phyloP scores from a whole-genome alignment of 1,284 basidiomycete genomes.

The Papiliotrema flavescens region DNA sequence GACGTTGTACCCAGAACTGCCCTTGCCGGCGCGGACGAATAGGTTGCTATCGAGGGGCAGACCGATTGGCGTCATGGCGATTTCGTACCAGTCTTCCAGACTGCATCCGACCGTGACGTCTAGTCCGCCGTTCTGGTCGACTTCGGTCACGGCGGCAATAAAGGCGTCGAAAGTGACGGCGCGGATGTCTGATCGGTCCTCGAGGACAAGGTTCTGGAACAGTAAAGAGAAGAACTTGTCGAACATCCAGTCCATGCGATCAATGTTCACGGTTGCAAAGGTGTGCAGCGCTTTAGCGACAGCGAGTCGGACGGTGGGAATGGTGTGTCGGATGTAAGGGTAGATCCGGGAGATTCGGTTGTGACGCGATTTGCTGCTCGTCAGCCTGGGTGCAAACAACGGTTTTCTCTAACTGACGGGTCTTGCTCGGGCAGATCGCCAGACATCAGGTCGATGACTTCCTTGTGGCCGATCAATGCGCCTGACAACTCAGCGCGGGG shows the following conservation, averaged over 20 bases:
- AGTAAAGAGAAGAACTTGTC: conserved; percentile 75
- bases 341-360: conserved; percentile 82
- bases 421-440: background rate
- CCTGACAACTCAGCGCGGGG: conserved; percentile 8
- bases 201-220: conserved; percentile 92
- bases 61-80: conserved; percentile 89
- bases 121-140: conserved; percentile 55
- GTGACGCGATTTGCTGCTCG: background rate
- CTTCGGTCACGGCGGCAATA: conserved; percentile 63
- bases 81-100: conserved; percentile 66
- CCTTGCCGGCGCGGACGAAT: conserved; percentile 62
- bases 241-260: conserved; percentile 71
- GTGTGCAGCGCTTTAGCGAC: conserved; percentile 86
- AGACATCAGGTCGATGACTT: conserved; percentile 31
- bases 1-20: conserved; percentile 68
- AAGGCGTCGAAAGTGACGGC: conserved; percentile 74
- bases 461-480: conserved; percentile 25
- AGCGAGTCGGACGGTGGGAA: conserved; percentile 85
- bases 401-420: conserved; percentile 47
- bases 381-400: background rate
- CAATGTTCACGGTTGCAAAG: conserved; percentile 76
- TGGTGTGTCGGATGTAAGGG: conserved; percentile 97
- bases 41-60: conserved; percentile 66
- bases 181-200: conserved; percentile 84
- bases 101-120: conserved; percentile 24